Conservation (phyloP, 2,329 filamentous ascomycete genomes). For the Dryadomyces quercus-mongolicae region DNA sequence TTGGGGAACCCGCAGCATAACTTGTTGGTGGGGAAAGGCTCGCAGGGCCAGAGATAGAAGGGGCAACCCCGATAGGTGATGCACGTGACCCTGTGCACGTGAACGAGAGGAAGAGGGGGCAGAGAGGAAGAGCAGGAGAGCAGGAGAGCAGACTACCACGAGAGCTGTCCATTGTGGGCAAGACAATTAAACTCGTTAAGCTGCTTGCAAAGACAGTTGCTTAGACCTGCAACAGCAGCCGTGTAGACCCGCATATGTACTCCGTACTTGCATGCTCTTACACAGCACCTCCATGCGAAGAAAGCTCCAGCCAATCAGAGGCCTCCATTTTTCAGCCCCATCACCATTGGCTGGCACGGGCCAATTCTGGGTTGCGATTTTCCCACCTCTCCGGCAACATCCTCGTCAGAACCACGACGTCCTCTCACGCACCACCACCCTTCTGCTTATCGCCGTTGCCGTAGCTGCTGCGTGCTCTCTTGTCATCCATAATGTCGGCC, state of each 20-base stretch:
- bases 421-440: neutral
- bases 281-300: neutral
- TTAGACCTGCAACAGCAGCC: no score
- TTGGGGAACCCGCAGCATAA: neutral
- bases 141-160: no score
- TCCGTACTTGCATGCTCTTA: no score
- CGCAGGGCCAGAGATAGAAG: no score
- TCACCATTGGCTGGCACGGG: constrained; percentile 6
- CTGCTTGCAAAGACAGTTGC: no score
- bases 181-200: no score
- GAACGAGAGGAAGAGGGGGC: no score
- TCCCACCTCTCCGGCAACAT: neutral
- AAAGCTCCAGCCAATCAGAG: constrained; percentile 6
- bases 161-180: no score
- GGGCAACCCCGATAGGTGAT: no score
- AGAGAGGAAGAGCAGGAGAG: no score
- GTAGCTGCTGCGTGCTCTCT: neutral
- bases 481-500: constrained; percentile 55
- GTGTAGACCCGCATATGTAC: no score
- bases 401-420: neutral
- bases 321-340: constrained; percentile 4
- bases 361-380: neutral
- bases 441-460: neutral
- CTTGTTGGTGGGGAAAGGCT: neutral
- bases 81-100: neutral